Evolutionary conservation across 768 basidiomycete species (phyloP), one percentile per base, ranked within the genome.

Genomic region (Boletales sp.): DNA sequence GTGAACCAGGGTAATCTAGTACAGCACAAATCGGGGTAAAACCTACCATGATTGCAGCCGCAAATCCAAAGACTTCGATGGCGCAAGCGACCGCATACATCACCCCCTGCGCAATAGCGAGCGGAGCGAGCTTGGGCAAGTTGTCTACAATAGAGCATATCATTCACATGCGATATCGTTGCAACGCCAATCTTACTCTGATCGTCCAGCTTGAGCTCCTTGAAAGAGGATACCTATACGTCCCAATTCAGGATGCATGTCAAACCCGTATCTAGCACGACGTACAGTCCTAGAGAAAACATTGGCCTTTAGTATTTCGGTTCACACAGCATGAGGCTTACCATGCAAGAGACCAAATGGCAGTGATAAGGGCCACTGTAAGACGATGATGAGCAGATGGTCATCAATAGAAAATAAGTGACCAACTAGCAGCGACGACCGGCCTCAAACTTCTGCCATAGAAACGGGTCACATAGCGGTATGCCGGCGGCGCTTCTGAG

Each of bases 321-420:
- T 17, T 14, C 19, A 36, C 12, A 29, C 2, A 12, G 31, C 12
- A 35, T 42, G 18, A 37, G 12, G 24, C 87, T 67, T 64, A 89
- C 87, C 78, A 78, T 51, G 80, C 67, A 9, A 90, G 66, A 19
- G 78, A 59, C 83, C 86, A 90, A 14, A 88, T 48, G 7, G 76
- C 79, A 19, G 70, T 72, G 19, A 84, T 30, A 39, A 76, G 51
- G 2, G 76, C 70, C 43, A 65, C 75, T 76, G 29, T 9, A 29
- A 37, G 2, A 17, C 12, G 8, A 38, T 13, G 31, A 21, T 50
- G 27, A 56, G 46, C 12, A 48, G 31, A 21, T 40, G 19, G 15
- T 11, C 40, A 8, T 4, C 43, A 21, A 45, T 8, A 5, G 4
- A 40, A 10, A 44, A 7, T 14, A 57, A 63, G 49, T 37, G 73